Evolutionary conservation across 2,329 filamentous ascomycete species (phyloP).

Genomic region (Cladophialophora psammophila): DNA sequence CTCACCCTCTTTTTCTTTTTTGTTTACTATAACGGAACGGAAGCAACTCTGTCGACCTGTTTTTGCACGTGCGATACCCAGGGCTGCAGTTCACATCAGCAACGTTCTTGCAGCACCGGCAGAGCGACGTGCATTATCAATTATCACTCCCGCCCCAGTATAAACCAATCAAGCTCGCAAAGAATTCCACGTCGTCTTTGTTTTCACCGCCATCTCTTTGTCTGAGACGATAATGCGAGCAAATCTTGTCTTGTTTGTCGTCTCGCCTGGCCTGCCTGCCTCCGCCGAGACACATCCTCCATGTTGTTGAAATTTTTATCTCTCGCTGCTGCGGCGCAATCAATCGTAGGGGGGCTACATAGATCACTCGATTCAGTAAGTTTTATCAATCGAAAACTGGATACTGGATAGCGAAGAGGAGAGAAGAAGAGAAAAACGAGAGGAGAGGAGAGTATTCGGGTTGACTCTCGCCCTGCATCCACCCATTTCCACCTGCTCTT

Average conservation of each 20-base stretch:
- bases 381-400: background rate
- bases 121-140: background rate
- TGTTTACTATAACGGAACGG: background rate
- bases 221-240: background rate
- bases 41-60: background rate
- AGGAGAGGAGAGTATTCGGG: background rate
- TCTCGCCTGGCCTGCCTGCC: background rate
- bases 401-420: background rate
- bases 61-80: background rate
- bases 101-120: background rate
- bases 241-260: background rate
- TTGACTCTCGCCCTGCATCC: constrained; percentile 16
- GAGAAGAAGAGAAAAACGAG: background rate
- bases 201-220: background rate
- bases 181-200: background rate
- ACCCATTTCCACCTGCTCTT: background rate
- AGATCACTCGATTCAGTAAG: background rate
- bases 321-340: background rate
- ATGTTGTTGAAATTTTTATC: background rate
- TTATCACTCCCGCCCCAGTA: background rate
- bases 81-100: background rate
- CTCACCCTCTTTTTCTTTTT: background rate
- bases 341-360: background rate
- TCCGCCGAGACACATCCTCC: background rate
- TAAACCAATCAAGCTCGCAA: background rate